Evolutionary conservation across 345 rosid species (phyloP), one percentile per base, ranked within the genome.

Genomic region (Euphorbia tirucalli): DNA sequence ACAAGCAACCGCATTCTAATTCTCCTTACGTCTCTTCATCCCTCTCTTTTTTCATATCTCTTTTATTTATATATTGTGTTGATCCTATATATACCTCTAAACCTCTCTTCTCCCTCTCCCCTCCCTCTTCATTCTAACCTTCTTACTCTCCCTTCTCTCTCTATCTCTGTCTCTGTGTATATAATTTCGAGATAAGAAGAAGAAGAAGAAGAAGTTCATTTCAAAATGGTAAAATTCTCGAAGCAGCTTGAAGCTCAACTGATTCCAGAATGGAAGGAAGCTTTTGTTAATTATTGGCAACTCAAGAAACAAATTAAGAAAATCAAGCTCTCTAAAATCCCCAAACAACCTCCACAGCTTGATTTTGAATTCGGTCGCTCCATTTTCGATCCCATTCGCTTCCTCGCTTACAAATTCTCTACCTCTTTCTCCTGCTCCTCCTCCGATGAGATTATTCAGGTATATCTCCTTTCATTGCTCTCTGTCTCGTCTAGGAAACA

Each of bases 221-320:
- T 21, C 35, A 68, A 71, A 85, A 95, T 96, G 99, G 98, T 96
- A 87, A 96, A 96, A 85, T 96, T 96, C 83, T 96, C 99, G 0
- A 96, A 91, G 75, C 93, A 96, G 82, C 86, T 96, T 1, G 97
- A 93, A 65, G 99, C 99, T 76, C 99, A 96, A 69, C 85, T 96
- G 0, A 96, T 96, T 62, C 99, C 99, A 0, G 98, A 96, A 76
- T 96, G 99, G 99, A 96, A 90, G 68, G 98, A 89, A 16, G 97
- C 96, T 48, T 96, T 93, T 60, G 99, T 91, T 30, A 87, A 93
- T 78, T 96, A 96, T 72, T 80, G 96, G 87, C 86, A 86, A 57
- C 93, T 93, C 39, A 96, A 96, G 74, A 96, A 96, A 75, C 95
- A 89, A 24, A 65, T 96, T 3, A 96, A 91, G 72, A 93, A 88